Conservation (phyloP, 805 yeast species). For the Schwanniomyces vanrijiae region DNA sequence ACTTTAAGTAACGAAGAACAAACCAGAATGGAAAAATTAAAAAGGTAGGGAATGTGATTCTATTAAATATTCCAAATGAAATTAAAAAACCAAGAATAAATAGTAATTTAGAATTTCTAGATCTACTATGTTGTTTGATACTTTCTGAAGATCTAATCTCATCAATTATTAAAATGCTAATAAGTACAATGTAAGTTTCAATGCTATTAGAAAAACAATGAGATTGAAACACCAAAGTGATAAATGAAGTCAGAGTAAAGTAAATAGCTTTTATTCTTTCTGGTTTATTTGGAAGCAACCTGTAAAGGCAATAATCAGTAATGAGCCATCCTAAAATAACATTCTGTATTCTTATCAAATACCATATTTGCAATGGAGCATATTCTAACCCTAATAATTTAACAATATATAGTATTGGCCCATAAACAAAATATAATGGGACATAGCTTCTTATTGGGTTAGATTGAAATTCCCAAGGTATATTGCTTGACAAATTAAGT, state of each 20-base stretch:
- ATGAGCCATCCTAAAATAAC: slow-evolving; percentile 38
- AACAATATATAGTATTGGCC: slow-evolving; percentile 52
- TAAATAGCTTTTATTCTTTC: slow-evolving; percentile 49
- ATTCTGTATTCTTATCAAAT: slow-evolving; percentile 51
- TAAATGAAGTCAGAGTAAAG: slow-evolving; percentile 58
- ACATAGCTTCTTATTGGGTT: slow-evolving; percentile 70
- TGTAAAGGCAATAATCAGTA: slow-evolving; percentile 44
- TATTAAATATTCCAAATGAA: slow-evolving; percentile 74
- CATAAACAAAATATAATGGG: slow-evolving; percentile 67
- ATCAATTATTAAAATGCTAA: slow-evolving; percentile 51
- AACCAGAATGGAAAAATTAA: slow-evolving; percentile 60
- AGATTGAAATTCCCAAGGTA: slow-evolving; percentile 82
- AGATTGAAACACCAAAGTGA: slow-evolving; percentile 76
- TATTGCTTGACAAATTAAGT: slow-evolving; percentile 43
- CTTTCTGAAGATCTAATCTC: slow-evolving; percentile 30
- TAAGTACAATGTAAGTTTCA: slow-evolving; percentile 62
- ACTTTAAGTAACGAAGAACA: slow-evolving; percentile 43
- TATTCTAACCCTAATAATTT: slow-evolving; percentile 32
- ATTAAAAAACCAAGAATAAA: slow-evolving; percentile 48
- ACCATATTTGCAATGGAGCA: slow-evolving; percentile 53
- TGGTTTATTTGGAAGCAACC: slow-evolving; percentile 48
- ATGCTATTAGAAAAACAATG: slow-evolving; percentile 89
- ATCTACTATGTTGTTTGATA: background rate
- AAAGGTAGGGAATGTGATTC: slow-evolving; percentile 82
- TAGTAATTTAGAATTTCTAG: slow-evolving; percentile 9